A percentile compares a stretch with the other conserved stretches of the same genome.
These are phyloP conservation scores for Elsinoe australis DNA, from an alignment of 2,329 filamentous ascomycete genomes.

Conservation along the genomic window DNA sequence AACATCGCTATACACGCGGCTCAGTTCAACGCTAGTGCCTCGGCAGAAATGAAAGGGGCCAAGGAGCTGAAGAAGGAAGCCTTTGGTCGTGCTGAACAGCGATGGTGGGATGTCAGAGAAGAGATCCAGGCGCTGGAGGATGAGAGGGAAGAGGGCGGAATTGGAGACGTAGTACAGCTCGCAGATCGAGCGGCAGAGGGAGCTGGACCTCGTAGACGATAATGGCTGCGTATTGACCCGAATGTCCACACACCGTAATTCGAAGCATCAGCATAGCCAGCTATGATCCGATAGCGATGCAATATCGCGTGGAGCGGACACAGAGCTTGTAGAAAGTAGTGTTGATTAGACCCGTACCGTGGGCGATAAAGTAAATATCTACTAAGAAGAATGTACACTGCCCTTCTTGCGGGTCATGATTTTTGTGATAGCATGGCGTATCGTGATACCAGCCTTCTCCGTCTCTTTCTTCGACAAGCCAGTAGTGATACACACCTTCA, in stretches of 20 bases:
- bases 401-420: conserved; percentile 54
- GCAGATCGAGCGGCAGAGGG: neutral
- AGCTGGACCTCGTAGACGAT: neutral
- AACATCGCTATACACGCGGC: conserved; percentile 50
- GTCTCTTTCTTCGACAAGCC: conserved; percentile 89
- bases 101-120: conserved; percentile 98
- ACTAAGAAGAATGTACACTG: conserved; percentile 12
- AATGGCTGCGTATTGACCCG: neutral
- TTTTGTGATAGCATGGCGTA: conserved; percentile 90
- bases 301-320: too few relatives aligned
- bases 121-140: conserved; percentile 87
- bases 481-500: conserved; percentile 86
- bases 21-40: conserved; percentile 25
- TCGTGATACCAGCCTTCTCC: conserved; percentile 81
- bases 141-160: conserved; percentile 90
- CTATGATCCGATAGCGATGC: too few relatives aligned
- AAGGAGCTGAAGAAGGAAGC: conserved; percentile 92
- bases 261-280: too few relatives aligned
- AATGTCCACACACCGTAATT: too few relatives aligned
- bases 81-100: conserved; percentile 86
- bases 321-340: neutral
- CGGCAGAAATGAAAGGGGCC: conserved; percentile 64
- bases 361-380: neutral
- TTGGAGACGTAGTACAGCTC: conserved; percentile 71
- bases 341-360: too few relatives aligned